Evolutionary conservation across 768 basidiomycete genomes (phyloP).

Genomic region (Suillus americanus): DNA sequence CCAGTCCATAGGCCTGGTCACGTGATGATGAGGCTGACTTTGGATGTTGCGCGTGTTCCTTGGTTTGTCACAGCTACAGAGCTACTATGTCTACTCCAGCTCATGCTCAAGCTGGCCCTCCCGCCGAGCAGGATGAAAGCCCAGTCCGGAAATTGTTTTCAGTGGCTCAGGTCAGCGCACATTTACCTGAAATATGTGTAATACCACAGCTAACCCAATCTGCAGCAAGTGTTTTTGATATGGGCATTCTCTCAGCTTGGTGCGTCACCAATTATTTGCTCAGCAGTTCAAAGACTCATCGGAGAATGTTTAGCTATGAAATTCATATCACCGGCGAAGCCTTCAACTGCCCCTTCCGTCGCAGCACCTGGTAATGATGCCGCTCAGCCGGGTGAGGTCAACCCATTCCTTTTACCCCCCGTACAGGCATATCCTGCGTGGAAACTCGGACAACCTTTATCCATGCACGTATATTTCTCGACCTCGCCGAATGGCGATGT

Average conservation of each 20-base stretch:
- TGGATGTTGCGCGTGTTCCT: neutral
- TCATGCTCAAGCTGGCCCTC: conserved; percentile 19
- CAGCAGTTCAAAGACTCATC: neutral
- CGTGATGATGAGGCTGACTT: neutral
- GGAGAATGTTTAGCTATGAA: conserved; percentile 39
- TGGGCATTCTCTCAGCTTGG: conserved; percentile 69
- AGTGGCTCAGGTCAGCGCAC: conserved; percentile 40
- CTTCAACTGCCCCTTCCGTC: conserved; percentile 30
- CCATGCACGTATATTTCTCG: conserved; percentile 75
- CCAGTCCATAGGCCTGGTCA: neutral
- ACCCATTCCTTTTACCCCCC: conserved; percentile 56
- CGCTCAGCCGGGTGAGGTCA: conserved; percentile 29
- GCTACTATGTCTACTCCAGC: conserved; percentile 26
- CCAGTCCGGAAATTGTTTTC: conserved; percentile 36
- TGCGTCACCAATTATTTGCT: conserved; percentile 28
- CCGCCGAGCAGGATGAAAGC: conserved; percentile 34
- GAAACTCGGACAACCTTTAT: conserved; percentile 56
- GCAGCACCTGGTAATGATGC: conserved; percentile 22
- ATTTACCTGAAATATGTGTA: neutral
- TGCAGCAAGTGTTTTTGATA: conserved; percentile 67
- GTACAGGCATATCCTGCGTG: conserved; percentile 55
- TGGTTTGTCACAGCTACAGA: neutral
- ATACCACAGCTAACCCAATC: conserved; percentile 5
- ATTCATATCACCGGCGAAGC: conserved; percentile 38
- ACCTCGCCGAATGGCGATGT: conserved; percentile 62